Base-by-base conservation (phyloP, 2,329 filamentous ascomycete species). In the Phialophora verrucosa region DNA sequence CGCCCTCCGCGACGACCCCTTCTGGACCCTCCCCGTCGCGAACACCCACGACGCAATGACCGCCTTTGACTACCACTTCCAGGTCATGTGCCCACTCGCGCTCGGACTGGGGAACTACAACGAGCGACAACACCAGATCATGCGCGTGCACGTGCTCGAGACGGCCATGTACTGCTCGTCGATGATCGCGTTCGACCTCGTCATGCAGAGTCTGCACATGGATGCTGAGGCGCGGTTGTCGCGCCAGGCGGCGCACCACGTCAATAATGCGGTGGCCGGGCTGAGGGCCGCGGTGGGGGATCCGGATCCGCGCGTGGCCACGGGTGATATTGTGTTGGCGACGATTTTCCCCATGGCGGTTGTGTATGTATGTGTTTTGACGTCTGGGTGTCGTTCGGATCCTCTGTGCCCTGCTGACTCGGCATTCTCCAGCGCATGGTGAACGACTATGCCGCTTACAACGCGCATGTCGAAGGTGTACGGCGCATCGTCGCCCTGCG, bases 121-220 rank as follows among this genome's bases (percentile, higher is more conserved):
- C 44, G 11, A 32, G 6, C 12, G 27, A 3, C 61, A 63, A 44
- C 61, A 63, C 23, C 44, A 57, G 25, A 49, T 57, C 32, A 63
- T 63, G 61, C 42, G 51, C 35, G 23, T 25, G 23, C 20, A 63
- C 31, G 25, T 63, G 61, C 61, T 63, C 51, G 31, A 63, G 38
- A 63, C 61, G 44, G n/a, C 31, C 38, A 63, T 63, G 61, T 63
- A 63, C 44, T 63, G 61, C 53, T 29, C 23, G 20, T 63, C 61
- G 11, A 63, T 63, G 61, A 63, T 63, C 10, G 61, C 51, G n/a
- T 49, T 63, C 20, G 49, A 57, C 27, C 31, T 63, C 14, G 49
- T 38, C 27, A 57, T 63, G 51, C 61, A 63, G 44, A 57, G 61
- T 17, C 25, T 56, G 32, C 61, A 56, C 25, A 27, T 56, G 35